These are phyloP conservation scores for Meyerozyma athensensis DNA, from an alignment of 1,139 yeast species.

Conservation along the genomic window DNA sequence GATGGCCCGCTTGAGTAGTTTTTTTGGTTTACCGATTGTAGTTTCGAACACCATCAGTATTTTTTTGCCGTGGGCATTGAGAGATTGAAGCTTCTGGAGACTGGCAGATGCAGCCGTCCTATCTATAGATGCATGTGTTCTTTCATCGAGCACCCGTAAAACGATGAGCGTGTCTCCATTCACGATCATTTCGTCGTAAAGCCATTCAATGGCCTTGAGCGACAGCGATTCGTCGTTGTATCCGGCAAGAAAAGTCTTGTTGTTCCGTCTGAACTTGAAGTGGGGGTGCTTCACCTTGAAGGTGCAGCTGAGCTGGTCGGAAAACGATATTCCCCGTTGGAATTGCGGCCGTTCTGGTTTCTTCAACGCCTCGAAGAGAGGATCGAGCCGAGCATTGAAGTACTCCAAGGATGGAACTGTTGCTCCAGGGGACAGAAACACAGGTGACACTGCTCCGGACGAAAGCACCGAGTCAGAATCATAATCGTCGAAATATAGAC, in stretches of 20 bases:
- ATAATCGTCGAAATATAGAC: constrained; percentile 43
- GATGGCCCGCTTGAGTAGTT: constrained; percentile 49
- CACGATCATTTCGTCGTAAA: constrained; percentile 56
- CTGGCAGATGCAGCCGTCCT: constrained; percentile 27
- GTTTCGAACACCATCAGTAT: constrained; percentile 55
- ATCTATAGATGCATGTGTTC: constrained; percentile 24
- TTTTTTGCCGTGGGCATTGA: constrained; percentile 45
- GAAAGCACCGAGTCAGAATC: constrained; percentile 28
- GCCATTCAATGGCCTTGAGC: constrained; percentile 59
- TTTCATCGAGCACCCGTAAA: constrained; percentile 53
- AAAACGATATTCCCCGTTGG: constrained; percentile 43
- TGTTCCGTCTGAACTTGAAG: constrained; percentile 50
- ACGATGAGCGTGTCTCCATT: constrained; percentile 65
- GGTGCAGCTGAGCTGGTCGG: constrained; percentile 44
- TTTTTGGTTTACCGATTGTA: constrained; percentile 59
- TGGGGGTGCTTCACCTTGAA: constrained; percentile 53
- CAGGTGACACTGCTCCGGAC: constrained; percentile 8
- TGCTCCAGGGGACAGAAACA: neutral
- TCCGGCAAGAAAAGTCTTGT: constrained; percentile 61
- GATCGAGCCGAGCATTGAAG: neutral
- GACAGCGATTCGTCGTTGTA: constrained; percentile 56
- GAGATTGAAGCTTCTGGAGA: constrained; percentile 37
- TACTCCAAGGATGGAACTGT: neutral
- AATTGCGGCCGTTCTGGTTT: constrained; percentile 9
- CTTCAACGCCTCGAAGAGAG: neutral